These are phyloP conservation scores for Termitomyces sp. DNA, from an alignment of 768 basidiomycete genomes.

Conservation along the genomic window DNA sequence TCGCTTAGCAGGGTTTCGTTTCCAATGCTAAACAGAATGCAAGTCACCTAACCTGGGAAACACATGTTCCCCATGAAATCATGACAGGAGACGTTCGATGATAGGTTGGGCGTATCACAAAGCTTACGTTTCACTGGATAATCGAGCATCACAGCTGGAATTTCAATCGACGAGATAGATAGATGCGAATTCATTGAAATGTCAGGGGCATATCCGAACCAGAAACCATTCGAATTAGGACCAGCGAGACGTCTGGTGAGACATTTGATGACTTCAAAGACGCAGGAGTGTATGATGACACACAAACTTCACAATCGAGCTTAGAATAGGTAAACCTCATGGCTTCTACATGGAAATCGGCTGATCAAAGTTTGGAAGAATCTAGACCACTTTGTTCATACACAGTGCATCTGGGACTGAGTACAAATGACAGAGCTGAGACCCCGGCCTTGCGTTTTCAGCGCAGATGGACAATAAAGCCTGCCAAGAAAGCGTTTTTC, in stretches of 20 bases:
- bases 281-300: not conserved
- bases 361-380: not conserved
- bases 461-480: too few relatives aligned
- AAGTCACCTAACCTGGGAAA: constrained; percentile 2
- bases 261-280: not conserved
- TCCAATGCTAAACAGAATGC: constrained; percentile 1
- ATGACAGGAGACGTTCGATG: not conserved
- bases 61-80: constrained; percentile 6
- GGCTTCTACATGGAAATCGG: constrained; percentile 3
- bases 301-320: not conserved
- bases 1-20: not conserved
- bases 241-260: too few relatives aligned
- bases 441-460: not conserved
- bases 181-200: not conserved
- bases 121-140: not conserved
- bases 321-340: not conserved
- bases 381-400: not conserved
- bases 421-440: not conserved
- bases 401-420: not conserved
- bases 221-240: not conserved
- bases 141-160: not conserved
- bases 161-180: constrained; percentile 2
- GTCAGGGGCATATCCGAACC: not conserved
- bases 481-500: not conserved
- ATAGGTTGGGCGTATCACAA: not conserved